Evolutionary conservation across 805 yeast species (phyloP), one percentile per base, ranked within the genome.

Genomic region (Saccharomycopsis sp.): DNA sequence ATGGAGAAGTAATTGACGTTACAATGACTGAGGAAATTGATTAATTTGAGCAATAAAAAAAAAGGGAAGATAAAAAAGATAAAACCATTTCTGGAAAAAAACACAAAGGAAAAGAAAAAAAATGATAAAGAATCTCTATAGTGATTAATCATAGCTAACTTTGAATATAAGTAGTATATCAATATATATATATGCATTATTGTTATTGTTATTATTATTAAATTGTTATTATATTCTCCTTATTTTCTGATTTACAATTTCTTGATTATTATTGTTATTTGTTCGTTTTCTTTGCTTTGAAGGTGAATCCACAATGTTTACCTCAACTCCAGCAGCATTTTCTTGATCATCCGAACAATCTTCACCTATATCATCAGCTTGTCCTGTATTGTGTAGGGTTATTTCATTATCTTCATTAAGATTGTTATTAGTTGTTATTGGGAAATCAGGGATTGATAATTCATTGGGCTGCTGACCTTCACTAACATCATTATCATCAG

Each of bases 341-440:
- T 24, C 41, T 11, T 28, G 27, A 28, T 29, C 40, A 3, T 41
- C 29, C 1, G 14, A 36, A 11, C 21, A n/a, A 1, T 20, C 23
- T 6, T 34, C 47, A 17, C 38, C 38, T 11, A 49, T 49, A 34
- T 49, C 52, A 20, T 45, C 52, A 2, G 50, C 52, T 22, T 45
- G 47, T 3, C 50, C 52, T 4, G 19, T 31, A 17, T 35, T 49
- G 16, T 39, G 23, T 7, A 45, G 20, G 20, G 22, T 13, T 4
- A 45, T 24, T 19, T 48, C 48, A 3, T 38, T 20, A 14, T 23
- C 22, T 6, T 24, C 20, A 8, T 27, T 22, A 22, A 22, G 13
- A 8, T 11, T 20, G 13, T 33, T 22, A 19, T 31, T 34, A 39
- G 16, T 22, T 26, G 40, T 24, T 28, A 20, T 14, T 13, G 43